Conservation (phyloP, 345 rosid species). For the Cardamine resedifolia region DNA sequence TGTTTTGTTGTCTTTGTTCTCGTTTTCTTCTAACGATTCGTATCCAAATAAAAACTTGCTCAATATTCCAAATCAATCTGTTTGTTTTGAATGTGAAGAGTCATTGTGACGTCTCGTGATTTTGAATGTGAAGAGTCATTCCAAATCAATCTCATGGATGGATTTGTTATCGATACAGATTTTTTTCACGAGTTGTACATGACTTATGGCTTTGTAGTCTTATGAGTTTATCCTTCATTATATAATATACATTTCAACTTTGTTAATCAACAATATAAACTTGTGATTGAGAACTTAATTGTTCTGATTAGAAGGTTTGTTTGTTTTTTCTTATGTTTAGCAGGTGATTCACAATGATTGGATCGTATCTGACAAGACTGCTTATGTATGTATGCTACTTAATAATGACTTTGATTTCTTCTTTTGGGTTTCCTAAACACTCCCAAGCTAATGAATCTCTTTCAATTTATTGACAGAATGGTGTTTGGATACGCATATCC, state of each 20-base stretch:
- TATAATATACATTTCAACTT: neutral
- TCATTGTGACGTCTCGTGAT: too few species aligned
- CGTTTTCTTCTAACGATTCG: too few species aligned
- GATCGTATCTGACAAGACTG: constrained; percentile 54
- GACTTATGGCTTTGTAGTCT: too few species aligned
- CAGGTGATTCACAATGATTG: constrained; percentile 47
- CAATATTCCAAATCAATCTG: too few species aligned
- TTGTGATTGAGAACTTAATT: neutral
- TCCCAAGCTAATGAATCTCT: neutral
- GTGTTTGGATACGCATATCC: constrained; percentile 76
- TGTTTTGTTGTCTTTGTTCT: too few species aligned
- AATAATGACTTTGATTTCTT: neutral
- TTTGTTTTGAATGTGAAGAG: too few species aligned
- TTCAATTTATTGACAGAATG: constrained; percentile 43
- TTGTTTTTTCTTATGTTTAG: neutral
- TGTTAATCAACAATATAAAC: neutral
- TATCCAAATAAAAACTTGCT: too few species aligned
- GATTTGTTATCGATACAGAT: neutral
- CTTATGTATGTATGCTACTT: constrained; percentile 49
- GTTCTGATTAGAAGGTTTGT: neutral
- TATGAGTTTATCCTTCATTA: too few species aligned
- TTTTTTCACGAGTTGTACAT: neutral
- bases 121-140: too few species aligned
- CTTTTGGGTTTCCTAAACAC: neutral
- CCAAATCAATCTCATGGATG: too few species aligned